phyloP scores from a whole-genome alignment of 179 eudicot species.

The Silene coronaria region DNA sequence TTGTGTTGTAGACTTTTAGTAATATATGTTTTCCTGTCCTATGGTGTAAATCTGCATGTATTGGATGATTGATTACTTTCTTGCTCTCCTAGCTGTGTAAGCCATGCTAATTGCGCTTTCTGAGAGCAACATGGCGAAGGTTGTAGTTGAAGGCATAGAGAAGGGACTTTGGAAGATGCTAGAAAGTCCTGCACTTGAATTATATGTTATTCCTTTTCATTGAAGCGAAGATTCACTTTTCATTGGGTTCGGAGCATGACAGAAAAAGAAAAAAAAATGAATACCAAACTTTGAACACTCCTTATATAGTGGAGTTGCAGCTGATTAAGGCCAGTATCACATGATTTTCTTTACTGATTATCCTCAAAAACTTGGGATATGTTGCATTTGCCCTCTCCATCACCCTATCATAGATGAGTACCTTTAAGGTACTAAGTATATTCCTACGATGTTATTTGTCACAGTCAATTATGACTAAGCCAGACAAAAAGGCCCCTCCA shows the following conservation, averaged over 20 bases:
- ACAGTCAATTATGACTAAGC: background rate
- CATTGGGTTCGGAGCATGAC: background rate
- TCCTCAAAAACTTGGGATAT: background rate
- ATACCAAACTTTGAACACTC: background rate
- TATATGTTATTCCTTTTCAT: background rate
- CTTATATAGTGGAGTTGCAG: background rate
- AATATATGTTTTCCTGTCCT: background rate
- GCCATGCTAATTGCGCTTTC: background rate
- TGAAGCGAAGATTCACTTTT: background rate
- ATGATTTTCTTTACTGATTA: background rate
- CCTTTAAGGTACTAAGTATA: background rate
- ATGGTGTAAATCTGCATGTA: background rate
- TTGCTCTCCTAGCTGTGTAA: constrained; percentile 6
- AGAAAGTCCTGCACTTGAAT: background rate
- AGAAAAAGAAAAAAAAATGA: background rate
- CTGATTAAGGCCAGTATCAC: background rate
- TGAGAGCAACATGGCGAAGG: background rate
- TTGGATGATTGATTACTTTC: background rate
- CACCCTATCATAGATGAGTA: background rate
- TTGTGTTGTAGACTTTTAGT: background rate
- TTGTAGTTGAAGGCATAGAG: constrained; percentile 1
- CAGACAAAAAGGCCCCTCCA: background rate
- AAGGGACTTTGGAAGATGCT: background rate
- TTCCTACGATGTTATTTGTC: background rate
- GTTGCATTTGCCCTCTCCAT: background rate